A percentile compares a stretch with the other conserved stretches of the same genome.
Evolutionary conservation across 495 filamentous ascomycete species (phyloP).

Genomic region (Annulohypoxylon maeteangense): DNA sequence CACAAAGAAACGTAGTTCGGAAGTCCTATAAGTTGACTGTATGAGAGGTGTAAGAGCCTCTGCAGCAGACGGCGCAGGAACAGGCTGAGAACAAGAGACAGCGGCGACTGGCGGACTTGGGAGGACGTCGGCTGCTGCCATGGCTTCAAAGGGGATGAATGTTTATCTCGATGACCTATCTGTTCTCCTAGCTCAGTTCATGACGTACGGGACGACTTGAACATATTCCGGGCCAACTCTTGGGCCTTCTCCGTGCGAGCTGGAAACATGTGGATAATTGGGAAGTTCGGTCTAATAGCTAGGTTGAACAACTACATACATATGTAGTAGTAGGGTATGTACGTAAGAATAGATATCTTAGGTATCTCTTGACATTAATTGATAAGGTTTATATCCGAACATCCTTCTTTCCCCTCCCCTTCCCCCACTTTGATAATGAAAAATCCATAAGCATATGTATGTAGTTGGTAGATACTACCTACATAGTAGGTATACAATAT

Average conservation of each 20-base stretch:
- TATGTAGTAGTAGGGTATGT: too few relatives aligned
- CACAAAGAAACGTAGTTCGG: slow-evolving; percentile 47
- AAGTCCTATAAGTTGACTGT: slow-evolving; percentile 38
- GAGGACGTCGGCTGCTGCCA: slow-evolving; percentile 35
- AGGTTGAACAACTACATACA: too few relatives aligned
- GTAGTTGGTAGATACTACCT: too few relatives aligned
- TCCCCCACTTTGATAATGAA: not conserved
- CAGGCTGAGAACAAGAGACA: not conserved
- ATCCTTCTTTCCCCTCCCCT: not conserved
- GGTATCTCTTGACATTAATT: not conserved
- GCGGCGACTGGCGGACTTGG: slow-evolving; percentile 24
- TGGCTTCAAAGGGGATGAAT: not conserved
- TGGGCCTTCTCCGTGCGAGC: not conserved
- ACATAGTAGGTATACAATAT: too few relatives aligned
- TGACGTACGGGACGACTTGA: not conserved
- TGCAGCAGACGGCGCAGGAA: slow-evolving; percentile 30
- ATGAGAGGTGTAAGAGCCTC: slow-evolving; percentile 41
- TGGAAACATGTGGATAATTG: not conserved
- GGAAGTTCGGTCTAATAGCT: not conserved
- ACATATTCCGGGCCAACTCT: not conserved
- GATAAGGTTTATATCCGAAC: not conserved
- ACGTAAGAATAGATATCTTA: not conserved
- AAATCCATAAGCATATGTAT: not conserved
- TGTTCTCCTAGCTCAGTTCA: not conserved
- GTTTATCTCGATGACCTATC: not conserved